Base-by-base conservation (phyloP, 805 yeast species). In the Metschnikowia lunata region DNA sequence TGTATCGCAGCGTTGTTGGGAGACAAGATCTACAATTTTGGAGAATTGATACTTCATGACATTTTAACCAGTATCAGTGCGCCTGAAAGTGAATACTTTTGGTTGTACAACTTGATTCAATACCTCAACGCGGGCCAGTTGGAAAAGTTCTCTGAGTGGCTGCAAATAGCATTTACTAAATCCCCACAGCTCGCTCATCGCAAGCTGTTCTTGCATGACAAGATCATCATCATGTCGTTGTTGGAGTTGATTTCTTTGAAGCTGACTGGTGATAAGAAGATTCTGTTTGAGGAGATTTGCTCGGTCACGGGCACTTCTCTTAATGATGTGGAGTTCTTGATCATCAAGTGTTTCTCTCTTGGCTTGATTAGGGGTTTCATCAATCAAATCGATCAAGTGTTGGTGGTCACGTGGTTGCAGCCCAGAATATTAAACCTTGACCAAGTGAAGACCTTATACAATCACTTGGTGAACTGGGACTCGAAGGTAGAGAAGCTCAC, bases 381-480 rank as follows among this genome's bases (percentile, higher is more conserved):
- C 55, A 95, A 93, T 62, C 95, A 93, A 69, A 87, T 89, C 35
- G 78, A 79, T 39, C 79, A 83, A 62, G 70, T 83, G 11, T 85
- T 93, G 45, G 81, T 84, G 30, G 82, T 93, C 38, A 81, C 85
- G 26, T 93, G 99, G 99, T 83, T 91, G 49, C 98, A 93, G 72
- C 98, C 99, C 47, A 78, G 98, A 58, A 87, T 89, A 43, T 83
- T 93, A 76, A 88, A 88, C 58, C 74, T 72, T 50, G 79, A 78
- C 36, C 99, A 93, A 72, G 85, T 91, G 46, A 77, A 74, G 45
- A 74, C 75, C 36, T 88, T 93, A 85, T 80, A 81, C 52, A 73
- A 75, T 41, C 85, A 86, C 56, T 76, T 93, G 59, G 72, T 73
- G 26, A 74, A 72, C 40, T 93, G 99, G 99, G 83, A 85, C 55